Evolutionary conservation across 257 asterid species (phyloP).

Genomic region (Cinchona pubescens): DNA sequence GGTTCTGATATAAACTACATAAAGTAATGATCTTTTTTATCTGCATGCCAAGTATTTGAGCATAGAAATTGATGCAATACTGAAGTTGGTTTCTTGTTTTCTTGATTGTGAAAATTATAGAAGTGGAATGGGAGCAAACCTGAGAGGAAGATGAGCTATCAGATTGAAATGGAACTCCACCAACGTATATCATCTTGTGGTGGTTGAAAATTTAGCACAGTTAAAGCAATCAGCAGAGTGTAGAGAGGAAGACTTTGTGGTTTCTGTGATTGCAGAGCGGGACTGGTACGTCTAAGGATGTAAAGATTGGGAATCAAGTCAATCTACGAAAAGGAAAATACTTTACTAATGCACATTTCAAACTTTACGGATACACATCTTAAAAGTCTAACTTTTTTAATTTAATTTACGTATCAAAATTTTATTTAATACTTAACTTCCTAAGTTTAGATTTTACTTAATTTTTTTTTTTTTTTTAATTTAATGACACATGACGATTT

Average conservation of each 20-base stretch:
- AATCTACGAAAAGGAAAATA: too few species aligned
- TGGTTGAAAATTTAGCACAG: not conserved
- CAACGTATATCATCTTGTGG: conserved; percentile 60
- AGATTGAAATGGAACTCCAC: conserved; percentile 45
- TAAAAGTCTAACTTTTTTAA: too few species aligned
- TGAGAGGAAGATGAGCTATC: conserved; percentile 39
- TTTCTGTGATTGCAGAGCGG: not conserved
- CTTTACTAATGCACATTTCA: too few species aligned
- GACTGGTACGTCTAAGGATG: too few species aligned
- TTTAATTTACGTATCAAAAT: too few species aligned
- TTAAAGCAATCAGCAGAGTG: not conserved
- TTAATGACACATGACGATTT: too few species aligned
- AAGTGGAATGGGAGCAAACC: conserved; percentile 31
- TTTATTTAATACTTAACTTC: too few species aligned
- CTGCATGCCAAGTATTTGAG: not conserved
- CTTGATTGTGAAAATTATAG: not conserved
- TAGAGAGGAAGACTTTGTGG: not conserved
- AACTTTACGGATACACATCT: too few species aligned
- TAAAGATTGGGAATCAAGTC: too few species aligned
- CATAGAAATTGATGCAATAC: not conserved
- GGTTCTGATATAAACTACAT: not conserved
- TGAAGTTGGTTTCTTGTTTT: not conserved
- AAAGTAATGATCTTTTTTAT: not conserved
- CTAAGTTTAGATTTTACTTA: too few species aligned
- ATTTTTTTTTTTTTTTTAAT: too few species aligned